Conservation (phyloP, 2,329 filamentous ascomycete species). For the Aspergillus sp. region DNA sequence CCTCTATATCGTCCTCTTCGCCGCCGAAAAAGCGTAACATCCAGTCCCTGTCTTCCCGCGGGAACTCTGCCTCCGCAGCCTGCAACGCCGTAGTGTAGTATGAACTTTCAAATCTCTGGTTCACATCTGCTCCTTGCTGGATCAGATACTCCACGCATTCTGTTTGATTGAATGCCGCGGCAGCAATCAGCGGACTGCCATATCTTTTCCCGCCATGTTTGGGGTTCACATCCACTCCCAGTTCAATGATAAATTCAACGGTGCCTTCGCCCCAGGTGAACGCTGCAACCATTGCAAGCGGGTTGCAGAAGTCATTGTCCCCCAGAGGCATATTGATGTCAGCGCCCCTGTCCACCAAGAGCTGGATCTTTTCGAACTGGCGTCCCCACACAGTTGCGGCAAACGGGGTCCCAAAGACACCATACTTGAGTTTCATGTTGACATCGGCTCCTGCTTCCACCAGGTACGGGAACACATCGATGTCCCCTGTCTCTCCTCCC, state of each 20-base stretch:
- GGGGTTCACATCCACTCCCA: background rate
- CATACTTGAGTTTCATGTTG: background rate
- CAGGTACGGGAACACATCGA: background rate
- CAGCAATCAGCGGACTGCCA: background rate
- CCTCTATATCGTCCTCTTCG: background rate
- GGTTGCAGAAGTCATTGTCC: background rate
- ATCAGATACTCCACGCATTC: background rate
- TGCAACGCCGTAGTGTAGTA: background rate
- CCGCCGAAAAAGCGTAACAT: background rate
- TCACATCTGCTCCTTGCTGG: background rate
- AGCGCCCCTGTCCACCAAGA: conserved; percentile 2
- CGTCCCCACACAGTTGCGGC: background rate
- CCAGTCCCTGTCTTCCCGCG: background rate
- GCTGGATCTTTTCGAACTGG: background rate
- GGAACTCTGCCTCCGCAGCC: background rate
- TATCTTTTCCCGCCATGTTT: background rate
- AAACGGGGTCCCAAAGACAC: background rate
- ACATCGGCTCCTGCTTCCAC: background rate
- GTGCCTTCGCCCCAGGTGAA: background rate
- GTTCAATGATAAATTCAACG: background rate
- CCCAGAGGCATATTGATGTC: conserved; percentile 5
- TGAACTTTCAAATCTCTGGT: background rate
- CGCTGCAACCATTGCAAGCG: background rate
- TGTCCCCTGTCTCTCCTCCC: background rate
- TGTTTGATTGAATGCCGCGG: background rate